phyloP scores from a whole-genome alignment of 2,329 filamentous ascomycete genomes.

The Catunica adiposa region DNA sequence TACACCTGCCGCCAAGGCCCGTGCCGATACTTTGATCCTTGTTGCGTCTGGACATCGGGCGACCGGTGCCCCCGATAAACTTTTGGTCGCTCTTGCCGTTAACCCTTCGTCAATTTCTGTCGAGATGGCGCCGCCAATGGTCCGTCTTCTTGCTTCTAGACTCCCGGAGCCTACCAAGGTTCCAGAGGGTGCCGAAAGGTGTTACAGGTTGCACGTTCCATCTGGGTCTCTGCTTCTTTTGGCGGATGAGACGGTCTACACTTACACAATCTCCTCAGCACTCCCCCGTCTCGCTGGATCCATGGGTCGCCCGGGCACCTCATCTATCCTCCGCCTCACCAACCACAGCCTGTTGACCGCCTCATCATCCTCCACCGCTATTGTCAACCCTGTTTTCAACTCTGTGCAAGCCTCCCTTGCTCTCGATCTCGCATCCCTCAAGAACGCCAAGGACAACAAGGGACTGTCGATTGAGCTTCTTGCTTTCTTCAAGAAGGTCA shows the following conservation, averaged over 20 bases:
- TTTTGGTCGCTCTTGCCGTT: slow-evolving; percentile 23
- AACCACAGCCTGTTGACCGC: slow-evolving; percentile 47
- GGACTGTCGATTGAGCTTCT: slow-evolving; percentile 30
- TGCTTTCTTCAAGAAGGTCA: slow-evolving; percentile 48
- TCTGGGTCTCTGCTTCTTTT: slow-evolving; percentile 49
- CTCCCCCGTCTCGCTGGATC: slow-evolving; percentile 43
- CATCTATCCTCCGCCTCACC: slow-evolving; percentile 50
- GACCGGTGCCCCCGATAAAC: slow-evolving; percentile 15
- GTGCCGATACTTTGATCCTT: slow-evolving; percentile 38
- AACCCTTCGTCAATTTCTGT: slow-evolving; percentile 15
- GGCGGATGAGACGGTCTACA: slow-evolving; percentile 33
- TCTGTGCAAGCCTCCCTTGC: slow-evolving; percentile 37
- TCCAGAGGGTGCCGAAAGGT: slow-evolving; percentile 5
- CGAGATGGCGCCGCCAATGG: slow-evolving; percentile 17
- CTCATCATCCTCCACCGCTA: slow-evolving; percentile 37
- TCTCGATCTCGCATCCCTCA: slow-evolving; percentile 28
- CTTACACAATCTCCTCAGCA: slow-evolving; percentile 47
- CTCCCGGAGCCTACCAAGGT: slow-evolving; percentile 18
- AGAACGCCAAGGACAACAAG: slow-evolving; percentile 21
- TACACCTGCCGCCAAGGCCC: slow-evolving; percentile 14
- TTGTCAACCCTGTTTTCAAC: slow-evolving; percentile 55
- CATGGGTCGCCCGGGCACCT: slow-evolving; percentile 33
- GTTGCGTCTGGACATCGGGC: slow-evolving; percentile 17
- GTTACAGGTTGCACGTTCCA: slow-evolving; percentile 43
- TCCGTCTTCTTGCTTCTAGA: slow-evolving; percentile 26